Conservation (phyloP, 2,329 filamentous ascomycete species). For the Aspergillus candidus region DNA sequence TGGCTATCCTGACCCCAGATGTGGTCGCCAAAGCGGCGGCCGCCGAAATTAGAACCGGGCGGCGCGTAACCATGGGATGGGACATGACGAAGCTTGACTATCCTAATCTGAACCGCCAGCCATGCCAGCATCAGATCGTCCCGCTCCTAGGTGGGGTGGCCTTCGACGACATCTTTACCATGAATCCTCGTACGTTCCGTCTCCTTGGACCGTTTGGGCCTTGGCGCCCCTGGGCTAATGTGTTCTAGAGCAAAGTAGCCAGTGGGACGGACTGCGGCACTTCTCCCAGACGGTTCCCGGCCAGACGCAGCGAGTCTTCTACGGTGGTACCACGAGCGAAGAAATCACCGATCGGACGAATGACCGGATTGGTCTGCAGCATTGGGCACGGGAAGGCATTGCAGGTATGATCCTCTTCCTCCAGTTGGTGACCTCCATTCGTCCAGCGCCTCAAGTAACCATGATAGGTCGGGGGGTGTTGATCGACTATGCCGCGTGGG, state of each 20-base stretch:
- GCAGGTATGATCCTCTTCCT: constrained; percentile 23
- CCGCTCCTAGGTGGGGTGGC: constrained; percentile 43
- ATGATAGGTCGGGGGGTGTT: constrained; percentile 45
- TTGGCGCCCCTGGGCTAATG: background rate
- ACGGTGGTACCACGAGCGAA: constrained; percentile 42
- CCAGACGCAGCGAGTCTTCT: constrained; percentile 40
- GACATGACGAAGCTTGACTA: constrained; percentile 52
- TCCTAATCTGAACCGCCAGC: constrained; percentile 49
- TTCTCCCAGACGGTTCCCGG: constrained; percentile 41
- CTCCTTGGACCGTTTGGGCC: background rate
- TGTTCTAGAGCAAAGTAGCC: constrained; percentile 41
- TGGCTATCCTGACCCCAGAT: constrained; percentile 48
- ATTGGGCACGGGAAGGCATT: constrained; percentile 47
- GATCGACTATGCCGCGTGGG: constrained; percentile 47
- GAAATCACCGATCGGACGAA: constrained; percentile 44
- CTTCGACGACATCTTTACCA: constrained; percentile 47
- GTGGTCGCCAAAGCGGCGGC: constrained; percentile 46
- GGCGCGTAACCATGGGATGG: constrained; percentile 50
- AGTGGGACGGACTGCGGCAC: constrained; percentile 49
- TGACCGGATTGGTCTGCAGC: constrained; percentile 44
- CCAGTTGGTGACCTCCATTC: background rate
- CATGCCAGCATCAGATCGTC: constrained; percentile 47
- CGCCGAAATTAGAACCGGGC: constrained; percentile 48
- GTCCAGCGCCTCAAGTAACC: background rate
- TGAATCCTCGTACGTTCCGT: constrained; percentile 43